phyloP scores from a whole-genome alignment of 2,329 filamentous ascomycete genomes.

The Coniochaeta sp. region DNA sequence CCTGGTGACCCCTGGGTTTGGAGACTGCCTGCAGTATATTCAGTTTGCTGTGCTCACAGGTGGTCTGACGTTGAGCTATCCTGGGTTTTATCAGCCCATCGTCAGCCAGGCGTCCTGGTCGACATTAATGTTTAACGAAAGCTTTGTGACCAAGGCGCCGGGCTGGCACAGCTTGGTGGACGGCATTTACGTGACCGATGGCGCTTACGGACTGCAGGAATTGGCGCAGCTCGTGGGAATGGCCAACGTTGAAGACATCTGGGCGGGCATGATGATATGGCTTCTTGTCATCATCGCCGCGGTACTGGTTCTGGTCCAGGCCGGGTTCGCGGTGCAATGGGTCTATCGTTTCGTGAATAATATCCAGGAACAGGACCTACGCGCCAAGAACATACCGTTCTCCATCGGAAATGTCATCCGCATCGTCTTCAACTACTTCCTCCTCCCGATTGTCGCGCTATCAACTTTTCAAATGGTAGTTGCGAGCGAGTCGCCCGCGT shows the following conservation, averaged over 20 bases:
- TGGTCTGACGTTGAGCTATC: constrained; percentile 80
- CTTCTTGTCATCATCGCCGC: constrained; percentile 67
- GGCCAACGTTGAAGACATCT: constrained; percentile 68
- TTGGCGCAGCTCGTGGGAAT: constrained; percentile 81
- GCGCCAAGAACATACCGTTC: constrained; percentile 88
- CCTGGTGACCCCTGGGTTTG: constrained; percentile 90
- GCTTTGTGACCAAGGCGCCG: constrained; percentile 64
- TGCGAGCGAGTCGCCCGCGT: constrained; percentile 57
- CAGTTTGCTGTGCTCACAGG: constrained; percentile 88
- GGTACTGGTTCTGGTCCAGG: constrained; percentile 63
- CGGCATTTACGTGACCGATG: constrained; percentile 78
- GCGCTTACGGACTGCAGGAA: constrained; percentile 70
- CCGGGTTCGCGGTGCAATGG: constrained; percentile 73
- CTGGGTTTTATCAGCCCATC: constrained; percentile 89
- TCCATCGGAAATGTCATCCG: constrained; percentile 72
- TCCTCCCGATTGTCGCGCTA: constrained; percentile 77
- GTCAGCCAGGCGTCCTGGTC: constrained; percentile 88
- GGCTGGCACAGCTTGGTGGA: constrained; percentile 65
- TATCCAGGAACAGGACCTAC: constrained; percentile 76
- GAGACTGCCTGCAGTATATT: constrained; percentile 93
- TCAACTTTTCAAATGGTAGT: constrained; percentile 90
- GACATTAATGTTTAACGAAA: constrained; percentile 85
- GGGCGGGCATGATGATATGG: constrained; percentile 92
- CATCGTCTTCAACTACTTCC: constrained; percentile 86
- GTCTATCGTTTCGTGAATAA: constrained; percentile 63